These are phyloP conservation scores for Suillus variegatus DNA, from an alignment of 768 basidiomycete genomes.

Conservation along the genomic window DNA sequence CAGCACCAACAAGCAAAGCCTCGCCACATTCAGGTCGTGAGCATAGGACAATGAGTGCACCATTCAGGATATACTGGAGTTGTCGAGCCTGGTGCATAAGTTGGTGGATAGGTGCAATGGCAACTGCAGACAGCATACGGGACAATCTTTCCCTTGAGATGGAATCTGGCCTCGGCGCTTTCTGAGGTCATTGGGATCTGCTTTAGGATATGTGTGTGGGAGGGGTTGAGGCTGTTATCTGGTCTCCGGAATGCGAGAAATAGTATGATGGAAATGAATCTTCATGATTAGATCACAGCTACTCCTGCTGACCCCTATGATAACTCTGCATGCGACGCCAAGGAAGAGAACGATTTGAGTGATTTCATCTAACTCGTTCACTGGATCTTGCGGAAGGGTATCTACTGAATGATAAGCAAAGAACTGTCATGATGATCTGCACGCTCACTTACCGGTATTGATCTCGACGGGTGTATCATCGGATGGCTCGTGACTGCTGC, in stretches of 20 bases:
- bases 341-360: too few species aligned
- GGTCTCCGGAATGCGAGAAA: background rate
- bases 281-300: too few species aligned
- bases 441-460: background rate
- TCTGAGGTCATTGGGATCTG: background rate
- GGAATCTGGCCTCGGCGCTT: background rate
- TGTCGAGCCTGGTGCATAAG: too few species aligned
- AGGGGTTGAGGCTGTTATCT: background rate
- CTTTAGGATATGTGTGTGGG: slow-evolving; percentile 1
- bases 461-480: background rate
- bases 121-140: background rate
- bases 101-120: too few species aligned
- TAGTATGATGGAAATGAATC: too few species aligned
- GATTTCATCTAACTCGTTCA: too few species aligned
- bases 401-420: too few species aligned
- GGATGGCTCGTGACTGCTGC: background rate
- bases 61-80: too few species aligned
- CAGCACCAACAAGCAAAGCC: background rate
- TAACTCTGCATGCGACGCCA: too few species aligned
- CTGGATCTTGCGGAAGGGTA: too few species aligned
- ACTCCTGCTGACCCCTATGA: too few species aligned
- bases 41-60: background rate
- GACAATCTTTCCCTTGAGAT: background rate
- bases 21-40: slow-evolving; percentile 1
- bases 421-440: too few species aligned